These are phyloP conservation scores for Monosporascus sp. DNA, from an alignment of 2,329 filamentous ascomycete species.

Conservation along the genomic window DNA sequence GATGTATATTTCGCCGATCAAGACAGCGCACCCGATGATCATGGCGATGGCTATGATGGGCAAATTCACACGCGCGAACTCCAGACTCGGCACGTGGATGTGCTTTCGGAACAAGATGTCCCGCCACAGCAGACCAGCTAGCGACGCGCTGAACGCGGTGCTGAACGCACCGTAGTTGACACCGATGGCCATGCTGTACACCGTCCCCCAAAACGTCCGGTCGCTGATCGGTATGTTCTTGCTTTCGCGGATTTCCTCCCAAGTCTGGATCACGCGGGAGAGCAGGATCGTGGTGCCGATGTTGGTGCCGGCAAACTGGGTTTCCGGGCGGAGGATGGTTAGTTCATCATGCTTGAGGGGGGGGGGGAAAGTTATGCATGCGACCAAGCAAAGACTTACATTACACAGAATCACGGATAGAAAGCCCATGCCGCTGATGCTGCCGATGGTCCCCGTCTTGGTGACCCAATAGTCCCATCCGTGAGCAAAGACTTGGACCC, in stretches of 20 bases:
- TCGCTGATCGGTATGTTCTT: constrained; percentile 48
- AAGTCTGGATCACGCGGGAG: constrained; percentile 63
- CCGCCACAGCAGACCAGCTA: constrained; percentile 67
- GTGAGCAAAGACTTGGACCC: constrained; percentile 67
- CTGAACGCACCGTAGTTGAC: constrained; percentile 74
- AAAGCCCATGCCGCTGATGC: constrained; percentile 68
- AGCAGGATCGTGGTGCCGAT: constrained; percentile 71
- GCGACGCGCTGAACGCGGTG: constrained; percentile 63
- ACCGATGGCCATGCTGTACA: constrained; percentile 69
- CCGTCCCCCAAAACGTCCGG: constrained; percentile 66
- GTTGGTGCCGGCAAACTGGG: constrained; percentile 70
- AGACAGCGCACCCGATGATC: constrained; percentile 37
- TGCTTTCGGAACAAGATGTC: constrained; percentile 65
- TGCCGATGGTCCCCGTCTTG: constrained; percentile 63
- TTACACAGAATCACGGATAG: constrained; percentile 67
- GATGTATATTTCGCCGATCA: constrained; percentile 61
- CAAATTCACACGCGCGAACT: constrained; percentile 64
- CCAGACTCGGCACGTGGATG: constrained; percentile 56
- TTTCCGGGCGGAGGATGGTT: neutral
- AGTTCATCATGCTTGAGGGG: constrained; percentile 8
- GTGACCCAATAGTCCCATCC: constrained; percentile 70
- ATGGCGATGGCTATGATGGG: constrained; percentile 43
- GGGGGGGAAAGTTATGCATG: too few relatives aligned
- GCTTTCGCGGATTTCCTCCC: constrained; percentile 52
- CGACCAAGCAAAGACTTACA: constrained; percentile 39